Evolutionary conservation across 768 basidiomycete genomes (phyloP).

Genomic region (Vararia minispora): DNA sequence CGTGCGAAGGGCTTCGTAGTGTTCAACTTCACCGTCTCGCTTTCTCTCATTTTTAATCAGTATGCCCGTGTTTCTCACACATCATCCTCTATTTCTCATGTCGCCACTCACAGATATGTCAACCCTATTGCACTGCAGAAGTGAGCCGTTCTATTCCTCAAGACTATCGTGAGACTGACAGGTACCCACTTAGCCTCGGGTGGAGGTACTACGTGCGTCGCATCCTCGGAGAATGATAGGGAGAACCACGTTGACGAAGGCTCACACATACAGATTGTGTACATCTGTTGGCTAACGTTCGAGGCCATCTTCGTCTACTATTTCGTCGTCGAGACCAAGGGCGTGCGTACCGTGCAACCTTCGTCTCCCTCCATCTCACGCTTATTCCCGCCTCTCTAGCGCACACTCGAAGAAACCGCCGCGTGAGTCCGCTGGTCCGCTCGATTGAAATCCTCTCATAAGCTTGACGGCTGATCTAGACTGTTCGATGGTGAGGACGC

Average conservation of each 20-base stretch:
- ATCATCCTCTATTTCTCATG: constrained; percentile 10
- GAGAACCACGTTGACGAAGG: neutral
- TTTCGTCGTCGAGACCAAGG: constrained; percentile 29
- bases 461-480: constrained; percentile 7
- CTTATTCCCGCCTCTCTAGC: constrained; percentile 9
- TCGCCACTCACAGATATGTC: constrained; percentile 20
- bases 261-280: constrained; percentile 20
- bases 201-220: constrained; percentile 36
- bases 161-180: neutral
- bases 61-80: constrained; percentile 22
- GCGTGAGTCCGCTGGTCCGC: constrained; percentile 14
- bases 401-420: constrained; percentile 24
- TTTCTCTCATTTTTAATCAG: constrained; percentile 39
- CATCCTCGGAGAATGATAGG: neutral
- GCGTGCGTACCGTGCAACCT: constrained; percentile 14
- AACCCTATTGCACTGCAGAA: constrained; percentile 30
- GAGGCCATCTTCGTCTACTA: constrained; percentile 27
- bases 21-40: constrained; percentile 33
- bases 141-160: constrained; percentile 4
- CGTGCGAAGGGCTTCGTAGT: constrained; percentile 38
- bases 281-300: constrained; percentile 30
- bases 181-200: constrained; percentile 17
- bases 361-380: neutral
- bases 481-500: constrained; percentile 25
- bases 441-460: neutral